These are phyloP conservation scores for Boletus reticuloceps DNA, from an alignment of 768 basidiomycete species.

Conservation along the genomic window DNA sequence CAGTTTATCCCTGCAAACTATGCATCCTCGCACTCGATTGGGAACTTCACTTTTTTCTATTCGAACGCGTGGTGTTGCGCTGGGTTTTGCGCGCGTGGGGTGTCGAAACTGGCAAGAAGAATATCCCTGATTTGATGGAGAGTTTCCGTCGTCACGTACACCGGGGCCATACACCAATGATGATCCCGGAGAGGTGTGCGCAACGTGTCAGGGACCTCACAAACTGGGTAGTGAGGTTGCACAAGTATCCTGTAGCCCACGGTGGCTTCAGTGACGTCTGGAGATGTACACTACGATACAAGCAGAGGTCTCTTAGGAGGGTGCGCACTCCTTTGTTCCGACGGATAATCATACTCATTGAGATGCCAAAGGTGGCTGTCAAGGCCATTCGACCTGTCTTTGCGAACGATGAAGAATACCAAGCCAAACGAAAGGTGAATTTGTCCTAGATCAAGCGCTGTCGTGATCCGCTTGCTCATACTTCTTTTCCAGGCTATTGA, in stretches of 20 bases:
- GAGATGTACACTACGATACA: conserved; percentile 12
- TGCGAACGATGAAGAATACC: neutral
- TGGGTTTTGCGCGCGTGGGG: neutral
- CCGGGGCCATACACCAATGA: neutral
- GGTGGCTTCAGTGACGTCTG: conserved; percentile 33
- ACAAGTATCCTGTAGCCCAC: conserved; percentile 22
- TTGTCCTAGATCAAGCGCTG: neutral
- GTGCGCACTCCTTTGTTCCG: conserved; percentile 7
- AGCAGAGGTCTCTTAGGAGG: neutral
- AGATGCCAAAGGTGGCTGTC: conserved; percentile 22
- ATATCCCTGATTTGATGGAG: neutral
- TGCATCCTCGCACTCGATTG: too few relatives aligned
- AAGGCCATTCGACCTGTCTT: conserved; percentile 20
- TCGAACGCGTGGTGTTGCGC: too few relatives aligned
- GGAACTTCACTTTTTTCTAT: too few relatives aligned
- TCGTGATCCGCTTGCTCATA: conserved; percentile 6
- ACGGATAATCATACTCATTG: neutral
- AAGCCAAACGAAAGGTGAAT: conserved; percentile 16
- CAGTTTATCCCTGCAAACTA: too few relatives aligned
- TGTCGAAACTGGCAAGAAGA: conserved; percentile 3
- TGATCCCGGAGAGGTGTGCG: neutral
- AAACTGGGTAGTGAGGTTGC: conserved; percentile 4
- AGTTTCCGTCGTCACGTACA: neutral
- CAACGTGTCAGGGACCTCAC: conserved; percentile 16
- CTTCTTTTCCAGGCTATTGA: conserved; percentile 16